Conservation (phyloP, 2,329 filamentous ascomycete genomes). For the Fusarium buxicola region DNA sequence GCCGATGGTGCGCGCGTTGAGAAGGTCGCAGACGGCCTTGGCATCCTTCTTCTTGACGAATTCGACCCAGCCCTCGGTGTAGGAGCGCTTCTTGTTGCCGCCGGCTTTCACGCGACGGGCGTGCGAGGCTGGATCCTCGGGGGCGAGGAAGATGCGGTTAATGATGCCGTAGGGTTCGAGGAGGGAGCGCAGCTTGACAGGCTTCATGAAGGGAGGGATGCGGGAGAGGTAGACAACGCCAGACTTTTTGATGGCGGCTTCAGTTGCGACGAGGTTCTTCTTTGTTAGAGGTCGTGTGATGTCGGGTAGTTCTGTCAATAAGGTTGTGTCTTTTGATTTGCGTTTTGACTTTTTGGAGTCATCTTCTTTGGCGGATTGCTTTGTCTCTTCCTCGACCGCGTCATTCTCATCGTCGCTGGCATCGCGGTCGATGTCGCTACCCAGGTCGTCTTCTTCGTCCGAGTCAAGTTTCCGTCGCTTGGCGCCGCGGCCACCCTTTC, state of each 20-base stretch:
- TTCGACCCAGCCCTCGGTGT: slow-evolving; percentile 88
- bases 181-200: slow-evolving; percentile 78
- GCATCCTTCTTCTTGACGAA: slow-evolving; percentile 81
- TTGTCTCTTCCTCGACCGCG: slow-evolving; percentile 45
- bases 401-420: slow-evolving; percentile 50
- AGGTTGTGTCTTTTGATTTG: slow-evolving; percentile 45
- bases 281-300: slow-evolving; percentile 68
- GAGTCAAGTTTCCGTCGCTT: slow-evolving; percentile 73
- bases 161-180: slow-evolving; percentile 80
- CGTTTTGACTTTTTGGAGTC: slow-evolving; percentile 36
- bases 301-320: slow-evolving; percentile 56
- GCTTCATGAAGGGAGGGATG: slow-evolving; percentile 90
- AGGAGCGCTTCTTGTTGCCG: slow-evolving; percentile 86
- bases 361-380: slow-evolving; percentile 39
- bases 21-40: slow-evolving; percentile 77
- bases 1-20: slow-evolving; percentile 83
- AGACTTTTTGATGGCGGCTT: slow-evolving; percentile 75
- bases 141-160: slow-evolving; percentile 82
- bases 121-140: slow-evolving; percentile 76
- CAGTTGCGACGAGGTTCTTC: slow-evolving; percentile 75
- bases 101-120: slow-evolving; percentile 75
- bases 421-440: slow-evolving; percentile 53
- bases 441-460: slow-evolving; percentile 50
- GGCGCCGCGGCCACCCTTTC: slow-evolving; percentile 69
- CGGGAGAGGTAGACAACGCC: slow-evolving; percentile 87